Evolutionary conservation across 1,139 yeast species (phyloP), one percentile per base, ranked within the genome.

Genomic region (Diutina pseudorugosa): DNA sequence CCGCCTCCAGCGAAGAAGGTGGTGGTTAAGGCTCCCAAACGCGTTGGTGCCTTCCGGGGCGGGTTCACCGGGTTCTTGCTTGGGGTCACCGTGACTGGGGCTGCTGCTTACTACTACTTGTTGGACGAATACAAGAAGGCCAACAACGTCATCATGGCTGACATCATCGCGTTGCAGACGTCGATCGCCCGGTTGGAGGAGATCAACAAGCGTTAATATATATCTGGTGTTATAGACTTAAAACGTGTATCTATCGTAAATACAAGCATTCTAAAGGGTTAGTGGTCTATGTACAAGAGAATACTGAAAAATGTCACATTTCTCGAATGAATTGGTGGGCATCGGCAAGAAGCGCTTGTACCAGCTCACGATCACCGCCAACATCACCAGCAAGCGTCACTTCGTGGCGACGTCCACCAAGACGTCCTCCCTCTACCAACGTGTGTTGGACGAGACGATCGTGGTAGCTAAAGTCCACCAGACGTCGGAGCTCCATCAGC

Each of bases 81-180:
- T 43, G 96, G 96, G 50, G 85, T 85, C 48, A 74, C 88, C 23
- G 66, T 75, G 57, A 84, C 95, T 25, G 93, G 95, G 1, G 79
- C 77, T 53, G 87, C 80, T 9, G 82, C 93, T 12, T 88, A 87
- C 71, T 84, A 80, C 66, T 88, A 86, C 67, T 73, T 87, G 59
- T 70, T 87, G 55, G 94, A 86, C 61, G 88, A 85, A 66, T 86
- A 85, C 75, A 82, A 84, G 62, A 71, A 76, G 55, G 80, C 93
- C 60, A 85, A 83, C 65, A 77, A 77, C 59, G 86, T 85, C 21
- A 79, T 88, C 55, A 77, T 86, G 55, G 79, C 88, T 52, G 95
- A 88, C 62, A 86, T 88, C 27, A 72, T 85, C 55, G 71, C 83
- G 33, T 78, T 88, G 63, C 87, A 85, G 59, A 77, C 75, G 60